Base-by-base conservation (phyloP, 148 eudicot species). In the Silene uniflora region DNA sequence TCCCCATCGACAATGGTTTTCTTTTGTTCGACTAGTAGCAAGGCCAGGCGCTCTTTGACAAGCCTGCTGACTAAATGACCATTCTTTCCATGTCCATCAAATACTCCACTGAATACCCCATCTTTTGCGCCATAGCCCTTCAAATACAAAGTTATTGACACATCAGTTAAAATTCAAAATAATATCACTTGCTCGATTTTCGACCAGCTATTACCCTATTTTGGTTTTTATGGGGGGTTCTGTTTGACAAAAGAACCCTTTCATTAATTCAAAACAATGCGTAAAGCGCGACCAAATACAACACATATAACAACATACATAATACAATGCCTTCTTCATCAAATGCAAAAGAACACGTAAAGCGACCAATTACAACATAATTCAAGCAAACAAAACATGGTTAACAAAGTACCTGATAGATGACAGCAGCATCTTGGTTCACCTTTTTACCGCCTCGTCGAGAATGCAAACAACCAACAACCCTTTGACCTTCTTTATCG, bases 71-170 rank as follows among this genome's bases (percentile, higher is more conserved):
- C 97, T 76, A 86, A 65, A 80, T 92, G 97, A 47, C 97, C 97
- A 47, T 85, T 81, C 32, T 89, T 91, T 64, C 97, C 97, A 72
- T 92, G 97, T 73, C 97, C 97, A 83, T 92, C 97, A 81, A 90
- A 92, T 18, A 92, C 97, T 56, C 97, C 96, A 81, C 93, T 84
- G 32, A 89, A 84, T 25, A 91, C 81, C 17, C 86, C 78, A 73
- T 86, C 87, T 65, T 71, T 67, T 55, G 39, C 44, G 22, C 76
- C 82, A 58, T 78, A 82, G 10, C 83, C 83, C 83, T 80, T 23
- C 76, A 75, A 52, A 52, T 2, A 71, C 6, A 22, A 46, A 23
- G 12, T 29, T 6, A 21, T 46, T 17, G 22, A 14, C 49, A n/a
- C n/a, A n/a, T n/a, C n/a, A n/a, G n/a, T n/a, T n/a, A n/a, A n/a